Percentiles rank a stretch among this genome's conserved stretches.
These are phyloP conservation scores for Miamiensis avidus DNA, from an alignment of 169 alveolate species.

Conservation along the genomic window DNA sequence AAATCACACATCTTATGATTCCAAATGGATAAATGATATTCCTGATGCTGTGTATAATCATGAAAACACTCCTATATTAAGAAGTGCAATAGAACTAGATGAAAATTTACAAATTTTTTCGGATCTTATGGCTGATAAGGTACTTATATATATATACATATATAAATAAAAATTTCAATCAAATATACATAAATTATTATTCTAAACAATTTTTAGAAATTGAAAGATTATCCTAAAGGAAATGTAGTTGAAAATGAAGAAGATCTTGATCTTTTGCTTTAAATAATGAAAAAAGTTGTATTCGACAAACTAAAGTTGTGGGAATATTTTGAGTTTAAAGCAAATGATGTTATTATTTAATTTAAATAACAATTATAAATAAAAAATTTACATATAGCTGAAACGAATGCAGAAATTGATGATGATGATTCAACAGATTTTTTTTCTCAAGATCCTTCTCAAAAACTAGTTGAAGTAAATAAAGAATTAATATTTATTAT, in stretches of 20 bases:
- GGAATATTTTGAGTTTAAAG: not conserved
- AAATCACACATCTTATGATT: constrained; percentile 91
- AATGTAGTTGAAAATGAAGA: not conserved
- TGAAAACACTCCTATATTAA: constrained; percentile 83
- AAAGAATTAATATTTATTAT: not conserved
- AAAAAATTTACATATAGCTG: no score
- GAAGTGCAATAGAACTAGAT: not conserved
- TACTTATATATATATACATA: no score
- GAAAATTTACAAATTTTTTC: not conserved
- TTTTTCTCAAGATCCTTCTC: not conserved
- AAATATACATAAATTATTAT: no score
- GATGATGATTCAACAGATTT: not conserved
- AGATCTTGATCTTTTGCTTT: not conserved
- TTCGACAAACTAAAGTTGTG: not conserved
- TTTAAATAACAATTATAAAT: no score
- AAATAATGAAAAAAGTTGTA: not conserved
- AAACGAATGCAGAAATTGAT: no score
- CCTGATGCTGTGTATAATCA: constrained; percentile 89
- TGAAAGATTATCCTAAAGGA: not conserved
- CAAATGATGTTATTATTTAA: no score
- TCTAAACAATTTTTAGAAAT: no score
- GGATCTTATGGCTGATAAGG: not conserved
- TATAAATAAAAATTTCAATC: not conserved
- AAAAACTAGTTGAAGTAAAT: not conserved
- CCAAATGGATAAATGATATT: constrained; percentile 85